Conservation (phyloP, 352 stramenopile species). For the Plasmopara halstedii region DNA sequence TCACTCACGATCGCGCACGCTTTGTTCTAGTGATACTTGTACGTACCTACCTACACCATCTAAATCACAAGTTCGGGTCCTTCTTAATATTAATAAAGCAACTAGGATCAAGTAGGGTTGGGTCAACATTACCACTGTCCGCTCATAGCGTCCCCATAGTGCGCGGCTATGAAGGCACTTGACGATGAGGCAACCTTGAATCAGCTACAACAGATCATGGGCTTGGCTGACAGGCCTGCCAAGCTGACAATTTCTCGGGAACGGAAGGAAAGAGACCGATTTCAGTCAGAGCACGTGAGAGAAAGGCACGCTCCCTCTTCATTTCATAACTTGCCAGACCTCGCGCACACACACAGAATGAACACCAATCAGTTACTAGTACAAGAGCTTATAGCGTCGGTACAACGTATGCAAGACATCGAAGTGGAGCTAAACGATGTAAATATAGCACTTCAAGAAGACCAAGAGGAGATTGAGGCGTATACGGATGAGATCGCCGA, state of each 20-base stretch:
- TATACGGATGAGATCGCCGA: slow-evolving; percentile 34
- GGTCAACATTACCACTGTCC: too few relatives aligned
- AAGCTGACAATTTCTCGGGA: neutral
- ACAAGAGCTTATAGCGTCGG: slow-evolving; percentile 20
- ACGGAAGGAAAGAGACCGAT: neutral
- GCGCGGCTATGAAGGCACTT: neutral
- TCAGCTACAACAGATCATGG: neutral
- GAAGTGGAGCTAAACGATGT: slow-evolving; percentile 18
- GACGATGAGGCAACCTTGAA: neutral
- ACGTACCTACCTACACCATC: too few relatives aligned
- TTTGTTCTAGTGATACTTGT: too few relatives aligned
- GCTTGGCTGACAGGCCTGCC: neutral
- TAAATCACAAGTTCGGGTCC: too few relatives aligned
- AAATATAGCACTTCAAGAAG: slow-evolving; percentile 20
- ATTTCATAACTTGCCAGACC: neutral
- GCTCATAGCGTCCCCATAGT: too few relatives aligned
- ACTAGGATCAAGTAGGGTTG: too few relatives aligned
- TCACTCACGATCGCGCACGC: too few relatives aligned
- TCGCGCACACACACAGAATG: neutral
- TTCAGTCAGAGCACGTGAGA: neutral
- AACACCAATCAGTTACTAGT: slow-evolving; percentile 2
- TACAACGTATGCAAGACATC: slow-evolving; percentile 18
- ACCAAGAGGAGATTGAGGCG: slow-evolving; percentile 25
- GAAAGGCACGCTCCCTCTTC: neutral
- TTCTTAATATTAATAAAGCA: too few relatives aligned